Conservation (phyloP, 2,329 filamentous ascomycete genomes). For the Hirsutella rhossiliensis region DNA sequence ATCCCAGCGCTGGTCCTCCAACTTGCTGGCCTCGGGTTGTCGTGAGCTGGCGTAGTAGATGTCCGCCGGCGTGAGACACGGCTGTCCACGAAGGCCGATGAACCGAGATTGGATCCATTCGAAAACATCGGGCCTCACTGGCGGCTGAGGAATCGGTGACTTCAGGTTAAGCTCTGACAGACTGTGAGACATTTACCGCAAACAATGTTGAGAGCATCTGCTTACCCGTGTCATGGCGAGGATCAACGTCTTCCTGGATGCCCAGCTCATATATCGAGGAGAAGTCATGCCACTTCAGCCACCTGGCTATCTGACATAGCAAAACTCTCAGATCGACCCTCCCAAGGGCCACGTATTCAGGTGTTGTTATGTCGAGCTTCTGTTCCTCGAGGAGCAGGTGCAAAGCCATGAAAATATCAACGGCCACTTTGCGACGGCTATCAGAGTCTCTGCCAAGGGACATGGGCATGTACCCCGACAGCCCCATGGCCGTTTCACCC, state of each 20-base stretch:
- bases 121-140: constrained; percentile 28
- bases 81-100: constrained; percentile 19
- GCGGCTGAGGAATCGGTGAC: constrained; percentile 20
- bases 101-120: constrained; percentile 41
- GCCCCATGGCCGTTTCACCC: constrained; percentile 42
- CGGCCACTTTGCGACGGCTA: constrained; percentile 45
- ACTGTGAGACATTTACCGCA: background rate
- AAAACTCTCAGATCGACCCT: constrained; percentile 52
- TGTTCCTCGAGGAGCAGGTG: constrained; percentile 85
- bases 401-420: constrained; percentile 61
- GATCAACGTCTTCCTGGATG: constrained; percentile 34
- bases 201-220: background rate
- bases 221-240: constrained; percentile 27
- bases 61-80: constrained; percentile 31
- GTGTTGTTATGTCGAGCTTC: constrained; percentile 57
- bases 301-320: constrained; percentile 67
- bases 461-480: constrained; percentile 54
- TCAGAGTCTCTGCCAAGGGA: constrained; percentile 38
- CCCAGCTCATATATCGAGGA: constrained; percentile 37
- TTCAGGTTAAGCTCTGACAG: constrained; percentile 17
- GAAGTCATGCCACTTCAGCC: constrained; percentile 60
- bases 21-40: constrained; percentile 20
- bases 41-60: constrained; percentile 29
- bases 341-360: constrained; percentile 30
- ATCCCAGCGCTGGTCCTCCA: constrained; percentile 29